These are phyloP conservation scores for Daldinia sp. DNA, from an alignment of 2,329 filamentous ascomycete genomes.

Conservation along the genomic window DNA sequence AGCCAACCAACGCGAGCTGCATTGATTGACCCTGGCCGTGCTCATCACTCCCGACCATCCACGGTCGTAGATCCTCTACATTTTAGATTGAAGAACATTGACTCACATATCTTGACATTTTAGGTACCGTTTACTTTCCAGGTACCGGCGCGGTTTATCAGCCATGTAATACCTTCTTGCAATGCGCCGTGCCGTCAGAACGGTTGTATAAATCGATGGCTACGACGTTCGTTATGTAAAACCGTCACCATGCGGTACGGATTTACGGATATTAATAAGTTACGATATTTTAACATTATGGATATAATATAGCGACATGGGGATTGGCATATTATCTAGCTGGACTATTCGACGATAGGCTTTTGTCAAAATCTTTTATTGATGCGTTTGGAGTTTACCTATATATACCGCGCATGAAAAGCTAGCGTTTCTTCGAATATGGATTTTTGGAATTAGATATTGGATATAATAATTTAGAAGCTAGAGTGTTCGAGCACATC, in stretches of 20 bases:
- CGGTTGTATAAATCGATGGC: constrained; percentile 18
- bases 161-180: constrained; percentile 28
- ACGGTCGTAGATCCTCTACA: constrained; percentile 10
- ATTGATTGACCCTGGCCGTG: constrained; percentile 22
- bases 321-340: background rate
- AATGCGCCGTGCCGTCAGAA: constrained; percentile 19
- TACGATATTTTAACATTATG: background rate
- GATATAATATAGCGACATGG: background rate
- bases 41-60: background rate
- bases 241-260: background rate
- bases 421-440: constrained; percentile 7
- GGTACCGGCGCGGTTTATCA: constrained; percentile 23
- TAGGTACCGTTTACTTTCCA: constrained; percentile 35
- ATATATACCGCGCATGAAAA: background rate
- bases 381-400: background rate
- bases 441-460: constrained; percentile 17
- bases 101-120: constrained; percentile 25
- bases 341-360: constrained; percentile 1
- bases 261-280: constrained; percentile 4
- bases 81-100: constrained; percentile 18
- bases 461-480: constrained; percentile 10
- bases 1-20: constrained; percentile 31
- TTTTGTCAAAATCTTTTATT: background rate
- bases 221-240: constrained; percentile 30
- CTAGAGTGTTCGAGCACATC: background rate